Conservation (phyloP, 2,329 filamentous ascomycete genomes). For the Talaromyces verruculosus region DNA sequence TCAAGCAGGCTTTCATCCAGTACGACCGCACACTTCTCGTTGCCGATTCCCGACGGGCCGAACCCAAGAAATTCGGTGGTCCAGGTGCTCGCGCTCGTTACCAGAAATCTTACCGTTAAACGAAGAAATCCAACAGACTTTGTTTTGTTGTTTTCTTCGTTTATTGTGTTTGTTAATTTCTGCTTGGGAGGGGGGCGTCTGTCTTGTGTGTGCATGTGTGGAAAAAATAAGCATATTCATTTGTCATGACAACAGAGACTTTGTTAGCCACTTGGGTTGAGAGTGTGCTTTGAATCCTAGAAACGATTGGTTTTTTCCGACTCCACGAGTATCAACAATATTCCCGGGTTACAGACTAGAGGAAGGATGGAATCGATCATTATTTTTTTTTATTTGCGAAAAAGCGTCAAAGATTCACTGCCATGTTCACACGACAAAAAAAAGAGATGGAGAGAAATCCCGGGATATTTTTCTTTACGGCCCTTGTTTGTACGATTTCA, state of each 20-base stretch:
- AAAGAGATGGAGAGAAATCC: constrained; percentile 15
- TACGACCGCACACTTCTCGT: constrained; percentile 98
- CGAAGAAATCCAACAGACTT: constrained; percentile 22
- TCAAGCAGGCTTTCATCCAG: constrained; percentile 94
- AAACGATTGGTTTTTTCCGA: background rate
- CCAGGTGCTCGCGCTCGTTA: constrained; percentile 91
- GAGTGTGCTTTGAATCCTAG: constrained; percentile 9
- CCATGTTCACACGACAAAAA: constrained; percentile 19
- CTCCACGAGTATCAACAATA: constrained; percentile 12
- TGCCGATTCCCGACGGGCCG: constrained; percentile 97
- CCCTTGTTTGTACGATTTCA: constrained; percentile 19
- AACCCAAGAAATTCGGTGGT: constrained; percentile 91
- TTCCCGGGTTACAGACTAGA: constrained; percentile 32
- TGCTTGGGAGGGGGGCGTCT: constrained; percentile 16
- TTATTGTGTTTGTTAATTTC: constrained; percentile 12
- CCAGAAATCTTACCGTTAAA: constrained; percentile 99
- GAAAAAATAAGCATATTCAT: constrained; percentile 24
- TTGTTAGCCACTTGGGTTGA: constrained; percentile 9
- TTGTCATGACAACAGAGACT: constrained; percentile 14
- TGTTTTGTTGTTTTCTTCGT: constrained; percentile 18
- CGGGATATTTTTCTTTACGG: constrained; percentile 17
- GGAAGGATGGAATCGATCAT: constrained; percentile 14
- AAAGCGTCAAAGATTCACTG: constrained; percentile 26
- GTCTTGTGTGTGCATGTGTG: constrained; percentile 6
- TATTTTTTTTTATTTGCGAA: constrained; percentile 11